Evolutionary conservation across 2,329 filamentous ascomycete species (phyloP), one percentile per base, ranked within the genome.

Genomic region (Purpureocillium takamizusanense): DNA sequence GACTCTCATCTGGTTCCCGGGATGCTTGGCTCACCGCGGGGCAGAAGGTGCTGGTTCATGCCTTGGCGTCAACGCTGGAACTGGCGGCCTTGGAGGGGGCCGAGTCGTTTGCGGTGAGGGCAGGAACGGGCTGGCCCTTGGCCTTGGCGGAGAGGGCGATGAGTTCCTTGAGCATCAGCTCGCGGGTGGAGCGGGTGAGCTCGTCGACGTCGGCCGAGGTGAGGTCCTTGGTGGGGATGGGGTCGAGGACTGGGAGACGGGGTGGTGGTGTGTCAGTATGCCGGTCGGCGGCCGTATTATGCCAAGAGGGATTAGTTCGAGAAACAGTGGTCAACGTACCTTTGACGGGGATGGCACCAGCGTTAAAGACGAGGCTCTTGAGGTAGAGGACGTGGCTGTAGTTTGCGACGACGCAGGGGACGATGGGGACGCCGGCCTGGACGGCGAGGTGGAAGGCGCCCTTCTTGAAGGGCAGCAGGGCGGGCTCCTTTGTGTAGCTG

Each of bases 381-480:
- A 80, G 61, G 51, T 77, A 78, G 46, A 89, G 63, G 27, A 89
- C 56, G 55, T 87, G 76, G 50, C 81, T 81, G 60, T 90, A 90
- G 63, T 88, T 89, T 56, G 84, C 83, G 23, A 78, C 76, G 34
- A 88, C 82, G 28, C 94, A 74, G 0, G 92, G 92, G 4, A 98
- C 82, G 51, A 98, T 86, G 18, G 89, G 89, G 6, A 95, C 92
- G 48, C 87, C 84, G 2, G 90, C 90, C 69, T 97, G 86, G 15
- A 98, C 78, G 33, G 92, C 92, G 27, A 98, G 74, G 61, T 98
- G 90, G 64, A 98, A 98, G 34, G 90, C 92, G 42, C 92, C 92
- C 70, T 98, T 98, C 68, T 98, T 98, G 73, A 97, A 98, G n/a
- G 88, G 86, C 39, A 97, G 69, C 52, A 98, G 66, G 42, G 74